Conservation (phyloP, 768 basidiomycete species). For the Naganishia antarctica region DNA sequence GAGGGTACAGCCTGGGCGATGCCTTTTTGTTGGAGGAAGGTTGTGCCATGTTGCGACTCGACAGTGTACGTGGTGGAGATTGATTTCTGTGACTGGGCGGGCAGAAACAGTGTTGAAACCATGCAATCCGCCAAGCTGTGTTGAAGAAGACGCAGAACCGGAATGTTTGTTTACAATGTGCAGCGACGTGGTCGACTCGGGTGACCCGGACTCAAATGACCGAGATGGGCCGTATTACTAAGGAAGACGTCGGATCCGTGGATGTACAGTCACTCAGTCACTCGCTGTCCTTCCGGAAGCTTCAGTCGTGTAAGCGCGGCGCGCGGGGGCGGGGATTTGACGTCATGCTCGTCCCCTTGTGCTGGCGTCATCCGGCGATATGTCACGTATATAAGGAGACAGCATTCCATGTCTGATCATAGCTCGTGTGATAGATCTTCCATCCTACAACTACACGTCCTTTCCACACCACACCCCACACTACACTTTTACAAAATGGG, state of each 20-base stretch:
- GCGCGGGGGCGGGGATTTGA: neutral
- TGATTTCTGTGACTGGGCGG: too few relatives aligned
- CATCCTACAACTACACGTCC: too few relatives aligned
- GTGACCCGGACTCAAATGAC: neutral
- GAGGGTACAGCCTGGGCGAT: neutral
- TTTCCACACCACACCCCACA: conserved; percentile 7
- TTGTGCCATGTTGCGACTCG: conserved; percentile 6
- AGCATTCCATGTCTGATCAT: too few relatives aligned
- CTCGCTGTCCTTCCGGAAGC: neutral
- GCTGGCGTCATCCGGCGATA: neutral
- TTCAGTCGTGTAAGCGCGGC: neutral
- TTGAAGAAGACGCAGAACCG: too few relatives aligned
- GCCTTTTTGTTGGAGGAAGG: neutral
- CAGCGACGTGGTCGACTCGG: neutral
- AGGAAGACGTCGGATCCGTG: too few relatives aligned
- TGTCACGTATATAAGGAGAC: conserved; percentile 10
- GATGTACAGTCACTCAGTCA: too few relatives aligned
- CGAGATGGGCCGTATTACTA: too few relatives aligned
- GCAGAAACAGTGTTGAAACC: too few relatives aligned
- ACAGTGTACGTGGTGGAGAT: too few relatives aligned
- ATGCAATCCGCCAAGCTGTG: too few relatives aligned
- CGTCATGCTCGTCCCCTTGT: neutral
- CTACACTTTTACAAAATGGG: conserved; percentile 16
- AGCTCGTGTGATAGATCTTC: too few relatives aligned
- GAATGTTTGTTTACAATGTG: conserved; percentile 11